Evolutionary conservation across 306 rosid species (phyloP).

Genomic region (Rosa rugosa): DNA sequence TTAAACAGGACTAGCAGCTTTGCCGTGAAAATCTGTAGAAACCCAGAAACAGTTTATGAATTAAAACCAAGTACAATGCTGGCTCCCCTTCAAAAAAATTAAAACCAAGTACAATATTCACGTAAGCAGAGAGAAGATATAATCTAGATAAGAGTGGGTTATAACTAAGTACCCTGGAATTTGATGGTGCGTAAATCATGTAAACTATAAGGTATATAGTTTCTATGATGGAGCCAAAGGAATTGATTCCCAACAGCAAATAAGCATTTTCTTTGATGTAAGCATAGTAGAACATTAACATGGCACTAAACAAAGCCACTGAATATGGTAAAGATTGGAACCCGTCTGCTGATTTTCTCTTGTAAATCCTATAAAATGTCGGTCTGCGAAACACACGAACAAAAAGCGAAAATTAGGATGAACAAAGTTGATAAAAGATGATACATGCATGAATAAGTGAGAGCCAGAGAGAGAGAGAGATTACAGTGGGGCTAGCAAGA

Average conservation of each 20-base stretch:
- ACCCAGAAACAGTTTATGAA: neutral
- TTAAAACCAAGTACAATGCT: neutral
- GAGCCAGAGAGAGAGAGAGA: neutral
- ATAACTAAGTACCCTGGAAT: constrained; percentile 24
- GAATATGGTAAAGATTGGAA: constrained; percentile 41
- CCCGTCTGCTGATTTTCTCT: constrained; percentile 35
- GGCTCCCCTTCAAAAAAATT: neutral
- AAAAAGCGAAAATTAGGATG: neutral
- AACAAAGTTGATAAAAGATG: neutral
- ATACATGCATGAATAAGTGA: neutral
- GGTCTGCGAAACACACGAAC: constrained; percentile 6
- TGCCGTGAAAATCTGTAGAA: constrained; percentile 31
- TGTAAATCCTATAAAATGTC: constrained; percentile 36
- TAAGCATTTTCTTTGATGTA: constrained; percentile 19
- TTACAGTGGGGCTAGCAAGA: constrained; percentile 40
- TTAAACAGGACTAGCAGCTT: constrained; percentile 33
- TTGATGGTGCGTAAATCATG: constrained; percentile 31
- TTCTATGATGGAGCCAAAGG: constrained; percentile 32
- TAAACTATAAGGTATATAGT: constrained; percentile 23
- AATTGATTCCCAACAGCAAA: constrained; percentile 33
- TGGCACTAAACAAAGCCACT: constrained; percentile 43
- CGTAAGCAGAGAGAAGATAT: neutral
- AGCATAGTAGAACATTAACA: constrained; percentile 40
- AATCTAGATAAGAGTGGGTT: neutral
- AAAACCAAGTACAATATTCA: neutral